Conservation (phyloP, 257 asterid species). For the Penstemon newberryi region DNA sequence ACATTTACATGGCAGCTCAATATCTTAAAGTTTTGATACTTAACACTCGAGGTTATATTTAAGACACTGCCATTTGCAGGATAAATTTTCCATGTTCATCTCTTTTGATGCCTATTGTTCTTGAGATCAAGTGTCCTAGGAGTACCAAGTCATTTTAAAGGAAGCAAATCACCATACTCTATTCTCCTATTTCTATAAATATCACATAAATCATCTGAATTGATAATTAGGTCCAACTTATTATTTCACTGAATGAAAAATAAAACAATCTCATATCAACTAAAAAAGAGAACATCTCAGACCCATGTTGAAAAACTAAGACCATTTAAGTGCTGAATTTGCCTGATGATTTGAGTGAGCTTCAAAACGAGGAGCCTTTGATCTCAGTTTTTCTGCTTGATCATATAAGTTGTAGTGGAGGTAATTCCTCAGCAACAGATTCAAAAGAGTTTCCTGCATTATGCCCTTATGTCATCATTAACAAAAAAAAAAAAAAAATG, state of each 20-base stretch:
- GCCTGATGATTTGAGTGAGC: constrained; percentile 87
- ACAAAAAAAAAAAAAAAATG: background rate
- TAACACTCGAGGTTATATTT: background rate
- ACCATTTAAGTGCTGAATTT: constrained; percentile 3
- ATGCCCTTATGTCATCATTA: constrained; percentile 22
- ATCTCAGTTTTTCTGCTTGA: constrained; percentile 79
- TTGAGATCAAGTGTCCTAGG: background rate
- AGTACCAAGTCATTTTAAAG: background rate
- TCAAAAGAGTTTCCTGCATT: constrained; percentile 72
- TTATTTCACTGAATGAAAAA: constrained; percentile 6
- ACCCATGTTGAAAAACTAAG: background rate
- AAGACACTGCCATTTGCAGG: background rate
- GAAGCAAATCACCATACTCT: background rate
- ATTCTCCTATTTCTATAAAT: constrained; percentile 1
- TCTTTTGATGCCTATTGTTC: background rate
- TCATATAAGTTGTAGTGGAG: constrained; percentile 78
- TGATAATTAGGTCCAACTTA: constrained; percentile 13
- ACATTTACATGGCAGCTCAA: background rate
- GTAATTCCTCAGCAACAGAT: constrained; percentile 73
- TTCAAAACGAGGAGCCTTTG: constrained; percentile 80
- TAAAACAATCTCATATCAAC: background rate
- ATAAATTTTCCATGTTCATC: background rate
- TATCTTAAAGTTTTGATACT: background rate
- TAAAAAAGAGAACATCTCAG: background rate
- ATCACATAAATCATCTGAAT: background rate